phyloP scores from a whole-genome alignment of 2,329 filamentous ascomycete species.

The Clarireedia homoeocarpa region DNA sequence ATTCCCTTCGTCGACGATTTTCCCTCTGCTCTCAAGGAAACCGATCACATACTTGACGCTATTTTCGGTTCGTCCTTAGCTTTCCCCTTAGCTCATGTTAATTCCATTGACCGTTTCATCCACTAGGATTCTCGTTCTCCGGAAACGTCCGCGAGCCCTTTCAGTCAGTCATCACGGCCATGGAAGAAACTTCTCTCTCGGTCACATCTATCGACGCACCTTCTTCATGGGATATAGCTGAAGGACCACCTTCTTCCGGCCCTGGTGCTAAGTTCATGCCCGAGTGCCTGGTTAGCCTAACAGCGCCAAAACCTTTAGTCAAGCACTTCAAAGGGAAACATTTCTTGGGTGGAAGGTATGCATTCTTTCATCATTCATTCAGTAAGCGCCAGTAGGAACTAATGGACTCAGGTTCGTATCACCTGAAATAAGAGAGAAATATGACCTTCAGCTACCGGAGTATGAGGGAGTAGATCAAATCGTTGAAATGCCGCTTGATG shows the following conservation, averaged over 20 bases:
- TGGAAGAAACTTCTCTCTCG: constrained; percentile 65
- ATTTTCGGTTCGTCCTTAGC: constrained; percentile 62
- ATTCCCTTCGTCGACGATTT: constrained; percentile 85
- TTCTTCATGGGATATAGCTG: constrained; percentile 89
- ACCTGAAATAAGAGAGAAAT: constrained; percentile 71
- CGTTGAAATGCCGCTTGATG: constrained; percentile 57
- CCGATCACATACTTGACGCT: constrained; percentile 82
- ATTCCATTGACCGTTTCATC: neutral
- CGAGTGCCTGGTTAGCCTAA: constrained; percentile 73
- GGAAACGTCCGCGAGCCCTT: constrained; percentile 93
- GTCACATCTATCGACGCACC: constrained; percentile 89
- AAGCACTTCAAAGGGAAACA: constrained; percentile 80
- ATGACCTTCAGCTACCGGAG: constrained; percentile 70
- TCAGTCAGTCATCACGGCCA: constrained; percentile 65
- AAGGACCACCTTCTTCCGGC: constrained; percentile 69
- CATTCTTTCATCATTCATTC: constrained; percentile 5
- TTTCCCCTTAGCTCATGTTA: neutral
- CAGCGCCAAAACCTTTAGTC: constrained; percentile 85
- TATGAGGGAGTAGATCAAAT: constrained; percentile 87
- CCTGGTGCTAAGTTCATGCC: constrained; percentile 77
- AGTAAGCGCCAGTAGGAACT: neutral
- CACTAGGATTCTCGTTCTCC: constrained; percentile 76
- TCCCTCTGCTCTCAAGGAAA: constrained; percentile 50
- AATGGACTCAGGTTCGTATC: constrained; percentile 60
- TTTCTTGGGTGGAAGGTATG: constrained; percentile 79